Base-by-base conservation (phyloP, 1,284 basidiomycete genomes). In the Puccinia polysora region DNA sequence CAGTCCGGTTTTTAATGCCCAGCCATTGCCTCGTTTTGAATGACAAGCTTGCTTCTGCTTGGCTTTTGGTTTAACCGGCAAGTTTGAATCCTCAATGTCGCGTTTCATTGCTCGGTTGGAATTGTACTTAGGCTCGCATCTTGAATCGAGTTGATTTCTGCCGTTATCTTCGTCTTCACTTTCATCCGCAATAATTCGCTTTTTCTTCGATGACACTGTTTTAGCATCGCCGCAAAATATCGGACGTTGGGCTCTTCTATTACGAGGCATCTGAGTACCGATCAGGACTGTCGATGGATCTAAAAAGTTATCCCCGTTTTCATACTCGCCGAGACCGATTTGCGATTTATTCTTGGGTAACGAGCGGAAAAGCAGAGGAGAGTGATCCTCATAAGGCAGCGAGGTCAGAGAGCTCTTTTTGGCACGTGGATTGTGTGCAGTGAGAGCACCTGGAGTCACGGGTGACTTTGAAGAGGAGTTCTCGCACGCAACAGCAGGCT, bases 151-250 rank as follows among this genome's bases (percentile, higher is more conserved):
- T 10, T 45, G 40, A 45, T 45, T 45, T 45, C 10, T 45, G n/a
- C n/a, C 55, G 2, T 76, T 72, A 32, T 75, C 75, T 20, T 76
- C 73, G 49, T 76, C 74, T 58, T 77, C 76, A 32, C 62, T 58
- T 45, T 43, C 65, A 34, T n/a, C 28, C 8, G 32, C 38, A 18
- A 60, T 60, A 3, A 18, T 30, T 10, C 58, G 58, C 20, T 60
- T 60, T 6, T 30, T 15, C 18, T 55, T 55, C 55, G 3, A 76
- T 71, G 28, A 75, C 75, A 23, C 75, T 4, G 1, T 18, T n/a
- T 20, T 30, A 3, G n/a, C 15, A 4, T 7, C 34, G 40, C 28
- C 15, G 3, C 23, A 20, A 15, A 12, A 12, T 45, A 8, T 23
- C 25, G 28, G n/a, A 15, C 3, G 3, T 28, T 32, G 62, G 3